Conservation (phyloP, 2,329 filamentous ascomycete genomes). For the Cyphellophora attinorum region DNA sequence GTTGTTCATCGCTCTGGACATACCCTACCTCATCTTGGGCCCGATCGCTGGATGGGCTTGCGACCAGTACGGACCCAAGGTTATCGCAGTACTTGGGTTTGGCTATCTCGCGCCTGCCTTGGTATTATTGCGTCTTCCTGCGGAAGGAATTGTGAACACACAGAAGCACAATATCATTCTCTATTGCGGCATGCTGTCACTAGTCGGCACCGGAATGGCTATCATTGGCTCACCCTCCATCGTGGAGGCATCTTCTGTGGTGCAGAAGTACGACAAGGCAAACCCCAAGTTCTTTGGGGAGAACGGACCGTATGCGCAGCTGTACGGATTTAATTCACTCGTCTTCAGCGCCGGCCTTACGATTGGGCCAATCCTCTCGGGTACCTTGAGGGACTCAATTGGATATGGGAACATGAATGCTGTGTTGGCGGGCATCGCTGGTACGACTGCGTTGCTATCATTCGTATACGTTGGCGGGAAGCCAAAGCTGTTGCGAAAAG, state of each 20-base stretch:
- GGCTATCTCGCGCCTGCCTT: conserved; percentile 16
- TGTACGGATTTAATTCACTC: conserved; percentile 57
- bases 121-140: conserved; percentile 18
- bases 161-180: conserved; percentile 27
- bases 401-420: conserved; percentile 18
- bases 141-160: conserved; percentile 22
- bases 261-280: conserved; percentile 45
- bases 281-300: conserved; percentile 48
- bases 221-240: conserved; percentile 45
- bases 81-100: conserved; percentile 20
- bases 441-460: conserved; percentile 13
- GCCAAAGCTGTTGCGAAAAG: conserved; percentile 6
- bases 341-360: conserved; percentile 52
- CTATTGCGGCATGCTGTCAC: conserved; percentile 35
- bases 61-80: conserved; percentile 30
- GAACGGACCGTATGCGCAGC: conserved; percentile 53
- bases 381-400: conserved; percentile 11
- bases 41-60: conserved; percentile 27
- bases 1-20: conserved; percentile 30
- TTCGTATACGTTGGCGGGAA: conserved; percentile 15
- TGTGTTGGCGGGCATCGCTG: conserved; percentile 13
- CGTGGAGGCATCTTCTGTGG: conserved; percentile 47
- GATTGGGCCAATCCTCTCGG: conserved; percentile 42
- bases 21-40: conserved; percentile 21
- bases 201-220: conserved; percentile 44